Evolutionary conservation across 148 eudicot genomes (phyloP), one percentile per base, ranked within the genome.

Genomic region (Dianthus caryophyllus): DNA sequence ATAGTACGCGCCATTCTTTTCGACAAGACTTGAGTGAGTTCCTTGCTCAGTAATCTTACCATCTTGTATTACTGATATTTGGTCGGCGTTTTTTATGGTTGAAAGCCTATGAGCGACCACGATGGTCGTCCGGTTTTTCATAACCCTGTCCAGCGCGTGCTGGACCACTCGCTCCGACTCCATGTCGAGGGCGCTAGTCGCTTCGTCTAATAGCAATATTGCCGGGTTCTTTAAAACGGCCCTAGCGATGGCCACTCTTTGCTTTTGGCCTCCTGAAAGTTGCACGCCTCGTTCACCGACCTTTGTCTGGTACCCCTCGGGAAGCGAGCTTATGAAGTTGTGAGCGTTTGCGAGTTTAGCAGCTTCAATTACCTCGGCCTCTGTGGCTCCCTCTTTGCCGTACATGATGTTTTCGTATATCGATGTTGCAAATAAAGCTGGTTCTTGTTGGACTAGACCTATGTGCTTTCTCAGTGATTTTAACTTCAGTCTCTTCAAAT

Each of bases 251-350:
- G 99, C 99, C 14, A 94, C 99, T 65, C 99, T 79, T 75, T 94
- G 99, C 81, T 94, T 94, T 38, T 94, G 99, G 2, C 99, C 99
- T 18, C 97, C 99, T 0, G 99, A 90, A 21, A 95, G 82, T 64
- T 95, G 96, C 9, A 95, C 88, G 27, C 99, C 99, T 77, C 97
- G 67, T 44, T 95, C 96, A 2, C 99, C 99, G 13, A 95, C 99
- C 74, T 75, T 86, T 18, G 99, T 95, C 5, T 84, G 81, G 86
- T 95, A 95, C 64, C 99, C 99, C 72, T 95, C 91, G 0, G 99
- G 97, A 55, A 95, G 99, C 64, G 82, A 68, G 33, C 97, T 95
- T 31, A 95, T 95, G 87, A 88, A 95, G 38, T 82, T 81, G 57
- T 95, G 97, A 0, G 96, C 99, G 26, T 95, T 90, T 0, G 97